Evolutionary conservation across 1,139 yeast species (phyloP).

Genomic region (Zygosaccharomyces sapae): DNA sequence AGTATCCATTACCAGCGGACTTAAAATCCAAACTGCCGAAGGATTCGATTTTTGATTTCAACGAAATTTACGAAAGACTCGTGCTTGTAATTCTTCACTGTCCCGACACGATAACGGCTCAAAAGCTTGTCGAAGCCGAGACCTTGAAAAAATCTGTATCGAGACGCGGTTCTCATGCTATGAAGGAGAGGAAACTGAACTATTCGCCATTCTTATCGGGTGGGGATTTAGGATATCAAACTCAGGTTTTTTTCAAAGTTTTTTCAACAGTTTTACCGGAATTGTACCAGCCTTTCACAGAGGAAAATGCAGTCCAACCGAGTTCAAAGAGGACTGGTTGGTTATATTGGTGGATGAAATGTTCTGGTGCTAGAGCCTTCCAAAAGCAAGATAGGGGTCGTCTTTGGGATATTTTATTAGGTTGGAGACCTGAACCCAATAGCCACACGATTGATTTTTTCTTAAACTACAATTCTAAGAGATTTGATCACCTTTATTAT

Average conservation of each 20-base stretch:
- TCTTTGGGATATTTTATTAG: constrained; percentile 81
- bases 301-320: constrained; percentile 65
- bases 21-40: constrained; percentile 23
- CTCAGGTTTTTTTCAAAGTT: constrained; percentile 55
- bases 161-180: background rate
- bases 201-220: constrained; percentile 52
- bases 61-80: constrained; percentile 71
- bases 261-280: constrained; percentile 69
- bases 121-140: constrained; percentile 18
- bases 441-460: constrained; percentile 35
- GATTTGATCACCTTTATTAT: constrained; percentile 32
- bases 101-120: constrained; percentile 43
- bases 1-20: constrained; percentile 30
- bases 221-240: constrained; percentile 48
- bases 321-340: constrained; percentile 71
- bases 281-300: constrained; percentile 68
- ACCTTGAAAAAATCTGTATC: background rate
- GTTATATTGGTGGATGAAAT: constrained; percentile 93
- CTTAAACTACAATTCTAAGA: constrained; percentile 37
- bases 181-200: constrained; percentile 10
- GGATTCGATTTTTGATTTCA: constrained; percentile 39
- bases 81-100: constrained; percentile 72
- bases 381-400: constrained; percentile 78
- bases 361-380: constrained; percentile 87
- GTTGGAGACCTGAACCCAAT: constrained; percentile 56